Evolutionary conservation across 805 yeast genomes (phyloP), one percentile per base, ranked within the genome.

Genomic region (Diddensiella transvaalensis): DNA sequence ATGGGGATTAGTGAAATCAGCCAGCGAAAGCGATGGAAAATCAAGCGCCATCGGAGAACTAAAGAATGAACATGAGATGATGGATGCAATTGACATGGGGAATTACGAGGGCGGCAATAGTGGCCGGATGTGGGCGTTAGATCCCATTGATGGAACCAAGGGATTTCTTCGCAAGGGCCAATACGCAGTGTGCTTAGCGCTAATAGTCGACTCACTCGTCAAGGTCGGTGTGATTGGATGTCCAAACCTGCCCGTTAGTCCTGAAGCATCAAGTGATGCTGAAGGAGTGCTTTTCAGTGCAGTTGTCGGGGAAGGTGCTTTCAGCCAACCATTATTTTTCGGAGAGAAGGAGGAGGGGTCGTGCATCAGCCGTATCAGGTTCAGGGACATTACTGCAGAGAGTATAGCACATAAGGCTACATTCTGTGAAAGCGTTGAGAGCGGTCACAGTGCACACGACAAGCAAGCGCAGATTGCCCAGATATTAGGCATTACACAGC

Each of bases 61-160:
- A 37, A 52, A 60, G 8, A 62, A 72, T 2, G 62, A 76, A 26
- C 72, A 74, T 0, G 74, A 77, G 26, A 74, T 91, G 42, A 76
- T 77, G 55, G 72, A 77, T 3, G 74, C 84, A 22, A 85, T 93
- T 49, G 96, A 89, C 62, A 68, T 74, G 51, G 99, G 99, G 42
- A 75, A 78, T 60, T 86, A 85, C 35, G 65, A 74, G 52, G 98
- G 97, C 47, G 96, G 97, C 3, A 57, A 69, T 26, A 71, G 66
- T 32, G 95, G 96, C 21, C 74, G 99, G 52, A 81, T 87, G 63
- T 93, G 99, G 99, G 96, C 97, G 0, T 71, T 93, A 60, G 99
- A 93, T 62, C 99, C 99, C 35, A 90, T 93, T 53, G 99, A 93
- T 63, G 99, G 99, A 4, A 93, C 99, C 18, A 93, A 83, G 65